These are phyloP conservation scores for Fusarium pininemorale DNA, from an alignment of 2,329 filamentous ascomycete species.

Conservation along the genomic window DNA sequence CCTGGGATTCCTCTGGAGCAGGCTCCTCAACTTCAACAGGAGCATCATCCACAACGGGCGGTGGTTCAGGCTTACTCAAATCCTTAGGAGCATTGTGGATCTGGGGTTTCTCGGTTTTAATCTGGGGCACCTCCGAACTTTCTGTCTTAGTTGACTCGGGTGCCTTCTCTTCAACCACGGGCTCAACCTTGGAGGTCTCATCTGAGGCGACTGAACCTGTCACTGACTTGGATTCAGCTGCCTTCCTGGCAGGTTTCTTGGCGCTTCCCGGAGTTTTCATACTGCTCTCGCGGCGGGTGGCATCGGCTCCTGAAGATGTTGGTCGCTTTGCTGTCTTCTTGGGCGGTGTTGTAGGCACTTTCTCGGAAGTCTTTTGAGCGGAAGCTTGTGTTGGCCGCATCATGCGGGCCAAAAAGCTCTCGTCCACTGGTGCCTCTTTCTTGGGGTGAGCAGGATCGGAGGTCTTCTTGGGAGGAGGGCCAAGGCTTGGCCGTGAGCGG, in stretches of 20 bases:
- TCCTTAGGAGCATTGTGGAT: background rate
- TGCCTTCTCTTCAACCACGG: slow-evolving; percentile 3
- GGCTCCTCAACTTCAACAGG: slow-evolving; percentile 26
- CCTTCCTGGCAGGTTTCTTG: slow-evolving; percentile 28
- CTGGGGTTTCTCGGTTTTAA: background rate
- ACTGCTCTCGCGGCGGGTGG: slow-evolving; percentile 33
- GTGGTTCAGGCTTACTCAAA: background rate
- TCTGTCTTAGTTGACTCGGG: slow-evolving; percentile 8
- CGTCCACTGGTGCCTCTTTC: slow-evolving; percentile 67
- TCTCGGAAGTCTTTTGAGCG: slow-evolving; percentile 73
- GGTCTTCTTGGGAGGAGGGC: slow-evolving; percentile 66
- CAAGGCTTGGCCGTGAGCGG: slow-evolving; percentile 62
- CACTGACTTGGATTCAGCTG: slow-evolving; percentile 4
- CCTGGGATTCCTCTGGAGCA: slow-evolving; percentile 2
- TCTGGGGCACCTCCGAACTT: background rate
- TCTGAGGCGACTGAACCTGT: slow-evolving; percentile 5
- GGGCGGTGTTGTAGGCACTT: slow-evolving; percentile 61
- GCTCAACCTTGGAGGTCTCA: slow-evolving; percentile 1
- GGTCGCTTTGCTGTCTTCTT: slow-evolving; percentile 48
- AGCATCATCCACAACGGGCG: slow-evolving; percentile 15
- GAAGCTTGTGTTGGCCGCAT: slow-evolving; percentile 79
- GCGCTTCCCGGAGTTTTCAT: slow-evolving; percentile 39
- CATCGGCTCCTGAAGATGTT: slow-evolving; percentile 35
- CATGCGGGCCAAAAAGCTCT: slow-evolving; percentile 82
- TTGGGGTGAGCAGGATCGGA: slow-evolving; percentile 50